Evolutionary conservation across 2,329 filamentous ascomycete genomes (phyloP), one percentile per base, ranked within the genome.

Genomic region (Rhynchosporium secalis): DNA sequence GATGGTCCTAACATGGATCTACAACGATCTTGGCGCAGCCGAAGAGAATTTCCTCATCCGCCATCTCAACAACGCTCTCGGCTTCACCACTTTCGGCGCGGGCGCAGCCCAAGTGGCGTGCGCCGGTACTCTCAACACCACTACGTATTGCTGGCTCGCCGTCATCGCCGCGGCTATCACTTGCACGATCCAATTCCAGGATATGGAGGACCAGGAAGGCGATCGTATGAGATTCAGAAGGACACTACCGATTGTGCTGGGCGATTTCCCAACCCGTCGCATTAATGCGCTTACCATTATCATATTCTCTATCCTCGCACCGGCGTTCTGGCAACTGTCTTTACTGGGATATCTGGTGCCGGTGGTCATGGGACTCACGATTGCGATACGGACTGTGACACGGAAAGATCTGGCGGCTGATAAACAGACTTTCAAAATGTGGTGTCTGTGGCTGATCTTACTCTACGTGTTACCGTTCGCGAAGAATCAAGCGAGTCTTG

Each of bases 141-240:
- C 36, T 7, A 58, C 55, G 2, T 61, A 56, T 28, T 13, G 33
- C 9, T 66, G 65, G 65, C 29, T 62, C 0, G 38, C 20, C 12
- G 26, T 66, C n/a, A 43, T 63, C 9, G 51, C 43, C 1, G 47
- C 45, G 2, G 45, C 61, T 10, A 59, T 66, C 15, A 41, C 41
- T 10, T 49, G 61, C 2, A 74, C 73, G 7, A 67, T 73, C 47
- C 72, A 74, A 40, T 64, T 73, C 9, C 70, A 71, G 60, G 73
- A 75, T 51, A 63, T 75, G 54, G 65, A 70, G 56, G 73, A 75
- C 58, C 64, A 66, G 41, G 61, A 63, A 6, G 73, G 73, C 1
- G 73, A 75, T 62, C 31, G 29, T 7, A 36, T 58, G 3, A 38
- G 69, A 6, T 69, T 66, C n/a, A 46, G 73, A n/a, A 61, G 61